phyloP scores from a whole-genome alignment of 2,329 filamentous ascomycete genomes.

The Aspergillus tamarii region DNA sequence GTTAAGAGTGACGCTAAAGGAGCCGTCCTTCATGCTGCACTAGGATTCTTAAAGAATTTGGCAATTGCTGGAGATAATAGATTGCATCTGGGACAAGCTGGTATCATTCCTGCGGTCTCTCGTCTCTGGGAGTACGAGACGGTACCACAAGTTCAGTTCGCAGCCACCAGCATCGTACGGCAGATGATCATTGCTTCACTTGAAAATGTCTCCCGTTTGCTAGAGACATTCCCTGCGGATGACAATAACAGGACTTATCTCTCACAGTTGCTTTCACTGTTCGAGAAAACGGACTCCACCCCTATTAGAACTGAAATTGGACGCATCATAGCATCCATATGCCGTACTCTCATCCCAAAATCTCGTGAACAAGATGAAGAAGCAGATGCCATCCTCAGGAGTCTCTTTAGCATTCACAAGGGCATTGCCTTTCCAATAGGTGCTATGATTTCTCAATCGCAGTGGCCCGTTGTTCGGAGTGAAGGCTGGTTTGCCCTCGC shows the following conservation, averaged over 20 bases:
- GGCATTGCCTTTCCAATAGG: slow-evolving; percentile 44
- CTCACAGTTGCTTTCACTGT: slow-evolving; percentile 46
- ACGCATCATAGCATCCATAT: slow-evolving; percentile 49
- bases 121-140: slow-evolving; percentile 46
- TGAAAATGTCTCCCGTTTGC: slow-evolving; percentile 41
- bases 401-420: slow-evolving; percentile 40
- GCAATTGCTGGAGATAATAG: slow-evolving; percentile 49
- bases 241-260: slow-evolving; percentile 42
- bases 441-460: slow-evolving; percentile 49
- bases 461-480: slow-evolving; percentile 52
- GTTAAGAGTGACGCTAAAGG: slow-evolving; percentile 43
- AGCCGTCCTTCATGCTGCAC: slow-evolving; percentile 47
- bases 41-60: slow-evolving; percentile 54
- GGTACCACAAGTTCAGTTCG: slow-evolving; percentile 49
- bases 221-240: slow-evolving; percentile 35
- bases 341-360: slow-evolving; percentile 41
- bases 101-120: slow-evolving; percentile 43
- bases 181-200: slow-evolving; percentile 43
- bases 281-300: slow-evolving; percentile 45
- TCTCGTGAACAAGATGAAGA: slow-evolving; percentile 27
- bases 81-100: slow-evolving; percentile 40
- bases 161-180: slow-evolving; percentile 45
- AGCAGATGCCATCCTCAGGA: slow-evolving; percentile 31
- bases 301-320: slow-evolving; percentile 53
- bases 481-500: slow-evolving; percentile 55